Conservation (phyloP, 1,284 basidiomycete species). For the Ustilago esculenta region DNA sequence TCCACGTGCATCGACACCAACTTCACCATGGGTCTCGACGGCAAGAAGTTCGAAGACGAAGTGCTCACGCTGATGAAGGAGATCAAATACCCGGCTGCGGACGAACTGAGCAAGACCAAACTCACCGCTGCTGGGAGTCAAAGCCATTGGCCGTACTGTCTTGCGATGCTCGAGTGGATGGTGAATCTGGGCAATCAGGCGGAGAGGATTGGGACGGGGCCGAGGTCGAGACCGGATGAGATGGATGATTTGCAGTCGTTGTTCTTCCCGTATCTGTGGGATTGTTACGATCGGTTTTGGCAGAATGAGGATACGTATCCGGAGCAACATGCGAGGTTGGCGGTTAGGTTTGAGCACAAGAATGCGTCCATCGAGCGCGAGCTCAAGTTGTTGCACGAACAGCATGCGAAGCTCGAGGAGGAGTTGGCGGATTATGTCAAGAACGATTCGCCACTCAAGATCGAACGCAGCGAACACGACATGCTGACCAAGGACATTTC, state of each 20-base stretch:
- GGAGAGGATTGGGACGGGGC: conserved; percentile 51
- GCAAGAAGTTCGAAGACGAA: conserved; percentile 64
- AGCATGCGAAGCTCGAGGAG: conserved; percentile 44
- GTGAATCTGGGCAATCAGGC: conserved; percentile 53
- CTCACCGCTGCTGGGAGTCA: conserved; percentile 63
- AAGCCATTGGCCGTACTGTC: conserved; percentile 64
- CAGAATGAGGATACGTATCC: conserved; percentile 64
- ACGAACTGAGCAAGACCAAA: conserved; percentile 65
- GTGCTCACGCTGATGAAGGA: conserved; percentile 62
- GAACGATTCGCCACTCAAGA: conserved; percentile 56
- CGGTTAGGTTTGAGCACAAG: conserved; percentile 53
- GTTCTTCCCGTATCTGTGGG: conserved; percentile 65
- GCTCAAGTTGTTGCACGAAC: conserved; percentile 47
- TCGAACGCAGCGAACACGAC: conserved; percentile 54
- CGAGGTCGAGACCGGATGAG: conserved; percentile 51
- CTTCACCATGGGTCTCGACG: conserved; percentile 56
- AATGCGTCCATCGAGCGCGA: conserved; percentile 51
- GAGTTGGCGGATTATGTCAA: conserved; percentile 47
- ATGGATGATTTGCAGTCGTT: conserved; percentile 59
- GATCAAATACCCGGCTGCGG: conserved; percentile 62
- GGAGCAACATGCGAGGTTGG: conserved; percentile 60
- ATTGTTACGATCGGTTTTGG: conserved; percentile 66
- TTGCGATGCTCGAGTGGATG: conserved; percentile 66
- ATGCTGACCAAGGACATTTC: conserved; percentile 57
- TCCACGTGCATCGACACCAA: conserved; percentile 57